Evolutionary conservation across 2,329 filamentous ascomycete genomes (phyloP), one percentile per base, ranked within the genome.

Genomic region (Calonectria pseudoturangicola): DNA sequence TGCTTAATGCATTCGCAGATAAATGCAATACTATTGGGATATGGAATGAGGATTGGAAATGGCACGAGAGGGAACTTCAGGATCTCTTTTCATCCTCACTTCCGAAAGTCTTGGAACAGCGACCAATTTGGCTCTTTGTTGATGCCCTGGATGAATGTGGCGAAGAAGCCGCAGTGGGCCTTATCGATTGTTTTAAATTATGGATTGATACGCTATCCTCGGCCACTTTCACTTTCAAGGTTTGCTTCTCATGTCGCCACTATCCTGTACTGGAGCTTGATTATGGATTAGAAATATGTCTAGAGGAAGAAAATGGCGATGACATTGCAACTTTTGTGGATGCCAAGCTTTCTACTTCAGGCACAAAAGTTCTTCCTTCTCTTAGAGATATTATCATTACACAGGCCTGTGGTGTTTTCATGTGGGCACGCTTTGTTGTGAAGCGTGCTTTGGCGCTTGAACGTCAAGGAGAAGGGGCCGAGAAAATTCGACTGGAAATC

Each of bases 111-210:
- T 25, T 82, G 2, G 18, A 76, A 6, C 60, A 3, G 12, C 77
- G 56, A 8, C 51, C 74, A 8, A 58, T 84, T 3, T 77, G 72
- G 66, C 21, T 84, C 2, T 82, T 83, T 36, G 60, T 85, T n/a
- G 84, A 85, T 28, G 83, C 83, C 0, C 58, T 85, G 0, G 83
- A 85, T 68, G 83, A 85, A 68, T 77, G 77, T 47, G 82, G 81
- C 13, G 41, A 82, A 66, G 43, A 76, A 0, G 66, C 58, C 41
- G 83, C 82, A 0, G 45, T 73, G 1, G 3, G 69, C 0, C 50
- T 84, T 1, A 70, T 77, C 6, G 12, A 68, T 0, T 47, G 62
- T 0, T 77, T 84, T 50, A 74, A 47, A 33, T 36, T 30, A 0
- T 50, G 82, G 4, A 39, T 81, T 5, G 2, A 54, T 10, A 69